Base-by-base conservation (phyloP, 371 early-diverging fungal genomes). In the Mortierella sp. region DNA sequence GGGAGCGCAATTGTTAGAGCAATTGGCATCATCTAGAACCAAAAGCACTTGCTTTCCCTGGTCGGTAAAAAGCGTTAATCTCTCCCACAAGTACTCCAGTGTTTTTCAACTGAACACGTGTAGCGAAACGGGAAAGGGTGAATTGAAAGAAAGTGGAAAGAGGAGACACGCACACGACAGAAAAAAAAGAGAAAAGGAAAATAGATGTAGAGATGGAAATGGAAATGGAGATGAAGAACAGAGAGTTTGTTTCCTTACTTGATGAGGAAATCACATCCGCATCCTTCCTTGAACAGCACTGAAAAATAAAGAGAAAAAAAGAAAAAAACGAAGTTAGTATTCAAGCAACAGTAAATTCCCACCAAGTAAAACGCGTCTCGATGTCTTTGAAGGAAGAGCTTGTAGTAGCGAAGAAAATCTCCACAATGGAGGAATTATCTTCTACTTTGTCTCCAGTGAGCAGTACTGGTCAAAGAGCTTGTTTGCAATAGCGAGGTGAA, bases 211-310 rank as follows among this genome's bases (percentile, higher is more conserved):
- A n/a, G n/a, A n/a, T n/a, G n/a, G n/a, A n/a, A n/a, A n/a, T n/a
- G n/a, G n/a, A 35, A 49, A 35, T n/a, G 7, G 61, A n/a, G 6
- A 49, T 26, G 51, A n/a, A n/a, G 15, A 28, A 43, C 2, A 43
- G 22, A 31, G 31, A 49, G 7, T 1, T 31, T 1, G 1, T 51
- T 60, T 17, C 40, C 67, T 76, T 61, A 68, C 75, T 69, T 68
- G 68, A 83, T 64, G 58, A 74, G 32, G 53, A 71, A 62, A 49
- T 67, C 65, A 55, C 65, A 49, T 62, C 73, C 68, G 57, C 69
- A 67, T 70, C 77, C 70, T 49, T 65, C 29, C 69, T 68, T 72
- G 66, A 72, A 54, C 23, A 67, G 23, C 34, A 66, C 61, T 66
- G 51, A 3, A 22, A 29, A 32, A 61, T 19, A 19, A 22, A 19